Evolutionary conservation across 257 asterid genomes (phyloP), one percentile per base, ranked within the genome.

Genomic region (Salvia rosmarinus): DNA sequence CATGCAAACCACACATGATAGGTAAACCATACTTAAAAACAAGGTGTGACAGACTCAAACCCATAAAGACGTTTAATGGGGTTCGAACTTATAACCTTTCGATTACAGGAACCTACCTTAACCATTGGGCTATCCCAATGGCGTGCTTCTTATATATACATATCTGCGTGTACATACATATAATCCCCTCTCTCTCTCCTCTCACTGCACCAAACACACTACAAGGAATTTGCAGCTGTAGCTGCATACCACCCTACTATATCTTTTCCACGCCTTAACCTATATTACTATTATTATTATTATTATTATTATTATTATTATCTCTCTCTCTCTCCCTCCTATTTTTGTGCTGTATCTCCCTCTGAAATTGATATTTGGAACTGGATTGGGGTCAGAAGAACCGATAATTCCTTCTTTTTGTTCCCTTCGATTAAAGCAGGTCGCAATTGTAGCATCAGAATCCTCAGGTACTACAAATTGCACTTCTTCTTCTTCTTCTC

Each of bases 341-440:
- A 14, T 43, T 2, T 21, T 6, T 7, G 19, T 40, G 20, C 0
- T n/a, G 12, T n/a, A n/a, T n/a, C n/a, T 35, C 5, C n/a, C 4
- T 50, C 20, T 5, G 46, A 40, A 42, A 9, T 9, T 8, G 6
- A 11, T 17, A 1, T 23, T 23, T 40, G 3, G 28, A 58, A 70
- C 49, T 57, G 75, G 6, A 49, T 30, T 58, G 47, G 21, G 67
- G 23, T 44, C 61, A 71, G 77, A 72, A 35, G 32, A 23, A 9
- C 14, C 59, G 19, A 73, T 16, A 56, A 65, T 42, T 42, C 32
- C 40, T 54, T 43, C 66, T 17, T 73, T 66, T 66, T 65, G 72
- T 74, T 55, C 67, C 52, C 68, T 65, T 64, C 32, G 65, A 52
- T 63, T 40, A 64, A 73, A 73, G 66, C 35, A 44, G 57, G 44